phyloP scores from a whole-genome alignment of 305 asterid species.

The Fraxinus baroniana region DNA sequence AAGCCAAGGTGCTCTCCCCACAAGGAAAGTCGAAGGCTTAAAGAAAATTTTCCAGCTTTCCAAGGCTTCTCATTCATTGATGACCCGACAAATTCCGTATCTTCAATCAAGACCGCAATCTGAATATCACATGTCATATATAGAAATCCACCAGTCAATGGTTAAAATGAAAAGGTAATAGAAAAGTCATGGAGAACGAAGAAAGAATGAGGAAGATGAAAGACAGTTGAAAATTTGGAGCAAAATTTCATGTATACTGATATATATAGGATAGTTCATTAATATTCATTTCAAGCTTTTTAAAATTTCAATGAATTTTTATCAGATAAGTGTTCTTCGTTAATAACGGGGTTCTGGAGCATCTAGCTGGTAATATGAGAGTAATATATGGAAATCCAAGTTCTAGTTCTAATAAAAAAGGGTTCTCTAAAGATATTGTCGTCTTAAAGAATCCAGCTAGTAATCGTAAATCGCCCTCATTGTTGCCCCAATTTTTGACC shows the following conservation, averaged over 20 bases:
- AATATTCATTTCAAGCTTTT: background rate
- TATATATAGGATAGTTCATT: background rate
- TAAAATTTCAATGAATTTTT: background rate
- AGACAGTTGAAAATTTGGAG: background rate
- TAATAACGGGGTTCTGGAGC: background rate
- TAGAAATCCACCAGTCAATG: background rate
- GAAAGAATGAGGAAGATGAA: background rate
- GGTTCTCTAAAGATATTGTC: background rate
- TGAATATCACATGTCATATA: constrained; percentile 29
- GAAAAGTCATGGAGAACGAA: background rate
- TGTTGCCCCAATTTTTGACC: background rate
- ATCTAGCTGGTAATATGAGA: background rate
- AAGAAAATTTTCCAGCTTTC: constrained; percentile 87
- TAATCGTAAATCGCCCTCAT: background rate
- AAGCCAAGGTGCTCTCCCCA: constrained; percentile 98
- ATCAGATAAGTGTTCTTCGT: background rate
- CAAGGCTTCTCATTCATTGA: constrained; percentile 72
- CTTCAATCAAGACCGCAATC: constrained; percentile 85
- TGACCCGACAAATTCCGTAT: constrained; percentile 76
- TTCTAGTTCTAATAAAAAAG: background rate
- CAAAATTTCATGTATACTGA: background rate
- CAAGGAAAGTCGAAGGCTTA: constrained; percentile 69
- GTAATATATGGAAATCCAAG: background rate
- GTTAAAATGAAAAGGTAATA: background rate
- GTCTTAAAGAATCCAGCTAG: background rate